These are phyloP conservation scores for Salvia sclarea DNA, from an alignment of 305 asterid genomes.

Conservation along the genomic window DNA sequence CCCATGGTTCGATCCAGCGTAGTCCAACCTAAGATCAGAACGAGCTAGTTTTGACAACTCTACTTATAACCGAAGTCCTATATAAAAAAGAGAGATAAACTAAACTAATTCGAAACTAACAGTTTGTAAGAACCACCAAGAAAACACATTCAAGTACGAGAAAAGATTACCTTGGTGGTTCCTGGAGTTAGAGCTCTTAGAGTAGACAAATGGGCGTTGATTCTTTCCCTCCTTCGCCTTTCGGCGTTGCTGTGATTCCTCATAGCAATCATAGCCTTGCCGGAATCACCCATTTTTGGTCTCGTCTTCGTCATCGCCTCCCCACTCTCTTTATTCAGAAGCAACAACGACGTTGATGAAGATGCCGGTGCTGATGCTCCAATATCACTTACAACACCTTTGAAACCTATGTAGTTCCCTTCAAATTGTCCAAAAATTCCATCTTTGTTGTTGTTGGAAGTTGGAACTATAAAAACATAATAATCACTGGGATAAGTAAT, in stretches of 20 bases:
- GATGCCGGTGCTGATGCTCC: too few relatives aligned
- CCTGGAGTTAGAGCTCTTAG: constrained; percentile 78
- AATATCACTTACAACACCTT: constrained; percentile 36
- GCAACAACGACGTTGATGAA: constrained; percentile 47
- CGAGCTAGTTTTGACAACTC: too few relatives aligned
- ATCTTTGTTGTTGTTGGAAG: constrained; percentile 31
- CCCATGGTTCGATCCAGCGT: too few relatives aligned
- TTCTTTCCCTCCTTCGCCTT: constrained; percentile 76
- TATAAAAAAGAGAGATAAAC: too few relatives aligned
- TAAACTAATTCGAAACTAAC: not conserved
- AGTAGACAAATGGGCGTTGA: constrained; percentile 72
- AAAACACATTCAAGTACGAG: too few relatives aligned
- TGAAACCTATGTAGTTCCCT: constrained; percentile 41
- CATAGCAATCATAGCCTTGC: constrained; percentile 73
- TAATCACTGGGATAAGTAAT: constrained; percentile 6
- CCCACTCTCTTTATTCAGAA: constrained; percentile 63
- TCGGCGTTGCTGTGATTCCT: constrained; percentile 85
- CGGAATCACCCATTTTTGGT: constrained; percentile 50
- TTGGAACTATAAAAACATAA: constrained; percentile 23
- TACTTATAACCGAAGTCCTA: too few relatives aligned
- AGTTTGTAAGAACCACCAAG: not conserved
- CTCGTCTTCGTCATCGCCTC: constrained; percentile 63
- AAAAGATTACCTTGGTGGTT: constrained; percentile 49
- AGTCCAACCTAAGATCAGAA: too few relatives aligned
- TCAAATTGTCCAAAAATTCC: constrained; percentile 46